These are phyloP conservation scores for Phylloporus arenicola DNA, from an alignment of 768 basidiomycete species.

Conservation along the genomic window DNA sequence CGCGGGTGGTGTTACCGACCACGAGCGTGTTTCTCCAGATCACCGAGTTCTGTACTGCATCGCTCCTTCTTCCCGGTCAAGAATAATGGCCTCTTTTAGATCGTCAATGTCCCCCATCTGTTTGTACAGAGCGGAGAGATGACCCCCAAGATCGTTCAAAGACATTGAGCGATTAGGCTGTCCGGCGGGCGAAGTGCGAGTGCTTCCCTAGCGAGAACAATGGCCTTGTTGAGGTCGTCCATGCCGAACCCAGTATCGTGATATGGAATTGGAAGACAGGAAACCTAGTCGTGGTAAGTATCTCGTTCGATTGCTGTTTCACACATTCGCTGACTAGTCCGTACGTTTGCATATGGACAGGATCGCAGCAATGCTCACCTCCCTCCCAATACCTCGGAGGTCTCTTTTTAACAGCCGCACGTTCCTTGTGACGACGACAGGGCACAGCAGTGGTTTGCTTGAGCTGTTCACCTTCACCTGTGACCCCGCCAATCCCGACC, in stretches of 20 bases:
- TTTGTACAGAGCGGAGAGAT: no score
- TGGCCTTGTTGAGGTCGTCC: no score
- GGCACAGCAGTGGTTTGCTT: conserved; percentile 32
- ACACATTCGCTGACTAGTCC: neutral
- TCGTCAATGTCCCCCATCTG: no score
- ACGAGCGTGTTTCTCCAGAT: conserved; percentile 43
- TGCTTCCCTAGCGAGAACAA: no score
- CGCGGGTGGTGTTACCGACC: conserved; percentile 20
- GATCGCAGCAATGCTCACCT: conserved; percentile 20
- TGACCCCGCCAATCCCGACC: neutral
- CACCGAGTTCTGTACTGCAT: conserved; percentile 40
- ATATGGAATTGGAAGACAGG: conserved; percentile 52
- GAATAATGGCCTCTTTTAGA: no score
- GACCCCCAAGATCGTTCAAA: no score
- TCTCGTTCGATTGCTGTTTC: neutral
- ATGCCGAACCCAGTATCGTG: conserved; percentile 23
- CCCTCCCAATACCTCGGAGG: conserved; percentile 34
- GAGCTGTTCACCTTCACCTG: conserved; percentile 39
- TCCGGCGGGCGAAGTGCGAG: no score
- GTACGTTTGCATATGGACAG: no score
- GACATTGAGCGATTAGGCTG: no score
- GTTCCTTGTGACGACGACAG: conserved; percentile 41
- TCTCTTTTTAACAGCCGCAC: conserved; percentile 44
- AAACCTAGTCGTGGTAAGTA: conserved; percentile 37
- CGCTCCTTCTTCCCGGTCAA: no score